A percentile compares a stretch with the other conserved stretches of the same genome.
phyloP scores from a whole-genome alignment of 2,329 filamentous ascomycete genomes.

The Ceratocystis alfenasii region DNA sequence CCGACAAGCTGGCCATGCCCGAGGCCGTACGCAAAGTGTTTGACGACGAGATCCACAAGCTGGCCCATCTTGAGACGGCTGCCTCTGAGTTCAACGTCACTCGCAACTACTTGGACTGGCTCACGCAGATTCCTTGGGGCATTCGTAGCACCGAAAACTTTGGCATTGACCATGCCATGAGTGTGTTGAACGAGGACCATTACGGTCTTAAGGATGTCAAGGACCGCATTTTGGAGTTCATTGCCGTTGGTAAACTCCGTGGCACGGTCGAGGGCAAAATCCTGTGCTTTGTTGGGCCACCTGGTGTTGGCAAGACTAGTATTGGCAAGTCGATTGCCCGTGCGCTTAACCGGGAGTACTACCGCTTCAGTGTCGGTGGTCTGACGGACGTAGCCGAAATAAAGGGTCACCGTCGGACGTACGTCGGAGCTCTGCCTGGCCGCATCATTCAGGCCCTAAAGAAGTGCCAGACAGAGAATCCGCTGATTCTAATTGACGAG shows the following conservation, averaged over 20 bases:
- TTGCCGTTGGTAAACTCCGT: constrained; percentile 90
- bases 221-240: constrained; percentile 95
- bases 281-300: constrained; percentile 90
- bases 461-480: constrained; percentile 98
- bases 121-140: constrained; percentile 97
- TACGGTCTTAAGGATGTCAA: constrained; percentile 97
- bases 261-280: constrained; percentile 98
- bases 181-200: constrained; percentile 88
- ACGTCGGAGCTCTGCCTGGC: constrained; percentile 88
- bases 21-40: constrained; percentile 95
- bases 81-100: constrained; percentile 98
- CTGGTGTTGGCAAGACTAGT: constrained; percentile 95
- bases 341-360: constrained; percentile 90
- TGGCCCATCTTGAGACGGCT: constrained; percentile 85
- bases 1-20: constrained; percentile 86
- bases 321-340: constrained; percentile 97
- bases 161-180: constrained; percentile 79
- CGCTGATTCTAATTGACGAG: constrained; percentile 90
- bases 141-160: constrained; percentile 94
- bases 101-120: constrained; percentile 94
- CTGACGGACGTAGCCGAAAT: constrained; percentile 97
- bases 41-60: constrained; percentile 94
- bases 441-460: constrained; percentile 97
- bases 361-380: constrained; percentile 94
- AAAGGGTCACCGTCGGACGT: constrained; percentile 92